phyloP scores from a whole-genome alignment of 1,139 yeast genomes.

The Casaregolazyma lundiana region DNA sequence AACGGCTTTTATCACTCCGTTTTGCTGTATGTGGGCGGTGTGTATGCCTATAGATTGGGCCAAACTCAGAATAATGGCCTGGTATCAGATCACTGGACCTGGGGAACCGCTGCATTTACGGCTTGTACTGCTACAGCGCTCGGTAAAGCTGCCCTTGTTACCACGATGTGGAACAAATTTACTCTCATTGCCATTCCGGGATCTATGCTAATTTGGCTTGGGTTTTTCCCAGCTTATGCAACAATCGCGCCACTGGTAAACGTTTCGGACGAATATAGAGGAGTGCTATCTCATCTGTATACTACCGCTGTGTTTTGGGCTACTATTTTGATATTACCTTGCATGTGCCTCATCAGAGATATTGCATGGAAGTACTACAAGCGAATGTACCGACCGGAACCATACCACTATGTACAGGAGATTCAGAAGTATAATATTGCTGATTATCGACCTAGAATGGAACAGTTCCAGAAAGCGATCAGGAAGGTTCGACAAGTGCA shows the following conservation, averaged over 20 bases:
- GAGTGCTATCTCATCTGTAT: constrained; percentile 71
- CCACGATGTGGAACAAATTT: constrained; percentile 93
- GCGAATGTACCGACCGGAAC: constrained; percentile 85
- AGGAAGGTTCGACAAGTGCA: constrained; percentile 97
- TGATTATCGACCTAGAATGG: constrained; percentile 91
- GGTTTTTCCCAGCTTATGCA: constrained; percentile 84
- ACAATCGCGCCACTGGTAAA: constrained; percentile 76
- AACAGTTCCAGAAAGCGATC: constrained; percentile 94
- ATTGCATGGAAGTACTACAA: constrained; percentile 92
- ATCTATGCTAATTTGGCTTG: constrained; percentile 77
- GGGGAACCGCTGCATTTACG: constrained; percentile 91
- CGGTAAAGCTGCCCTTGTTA: constrained; percentile 91
- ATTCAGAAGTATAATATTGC: constrained; percentile 93
- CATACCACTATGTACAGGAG: constrained; percentile 93
- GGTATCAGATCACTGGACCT: constrained; percentile 86
- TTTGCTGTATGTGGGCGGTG: constrained; percentile 69
- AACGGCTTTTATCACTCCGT: constrained; percentile 96
- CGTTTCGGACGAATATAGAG: constrained; percentile 80
- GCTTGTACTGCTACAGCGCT: constrained; percentile 83
- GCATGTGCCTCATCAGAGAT: constrained; percentile 78
- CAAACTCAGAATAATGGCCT: constrained; percentile 63
- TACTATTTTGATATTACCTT: constrained; percentile 66
- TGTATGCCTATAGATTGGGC: constrained; percentile 65
- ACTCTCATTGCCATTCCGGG: constrained; percentile 94
- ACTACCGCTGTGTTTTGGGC: constrained; percentile 85